Conservation (phyloP, 352 stramenopile species). For the Thalassiosira allenii region DNA sequence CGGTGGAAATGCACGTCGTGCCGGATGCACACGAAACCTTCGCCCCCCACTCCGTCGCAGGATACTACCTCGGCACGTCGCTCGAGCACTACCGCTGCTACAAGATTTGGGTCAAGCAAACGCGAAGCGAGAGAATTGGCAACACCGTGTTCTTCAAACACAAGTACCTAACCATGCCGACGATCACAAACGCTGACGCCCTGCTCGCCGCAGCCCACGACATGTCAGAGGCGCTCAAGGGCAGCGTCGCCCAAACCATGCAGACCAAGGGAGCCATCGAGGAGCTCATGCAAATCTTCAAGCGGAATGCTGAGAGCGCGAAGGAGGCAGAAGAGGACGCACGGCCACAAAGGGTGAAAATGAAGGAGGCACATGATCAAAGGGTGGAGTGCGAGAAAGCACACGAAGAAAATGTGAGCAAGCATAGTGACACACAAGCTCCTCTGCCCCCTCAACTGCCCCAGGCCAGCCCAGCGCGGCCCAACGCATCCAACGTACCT, state of each 20-base stretch:
- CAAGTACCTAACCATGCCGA: slow-evolving; percentile 38
- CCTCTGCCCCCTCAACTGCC: too few species aligned
- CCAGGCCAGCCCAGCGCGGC: too few species aligned
- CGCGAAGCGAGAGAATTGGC: background rate
- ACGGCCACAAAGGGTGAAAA: too few species aligned
- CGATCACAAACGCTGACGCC: slow-evolving; percentile 19
- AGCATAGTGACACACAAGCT: too few species aligned
- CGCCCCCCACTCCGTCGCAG: slow-evolving; percentile 32
- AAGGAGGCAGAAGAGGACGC: too few species aligned
- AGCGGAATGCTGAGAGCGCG: too few species aligned
- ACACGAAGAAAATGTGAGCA: too few species aligned
- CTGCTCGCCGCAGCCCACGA: background rate
- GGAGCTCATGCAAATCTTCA: too few species aligned
- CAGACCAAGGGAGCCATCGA: too few species aligned
- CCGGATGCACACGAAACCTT: slow-evolving; percentile 34
- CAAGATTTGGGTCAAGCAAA: slow-evolving; percentile 11
- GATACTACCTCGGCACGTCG: slow-evolving; percentile 37
- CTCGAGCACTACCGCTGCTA: slow-evolving; percentile 42
- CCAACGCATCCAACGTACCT: too few species aligned
- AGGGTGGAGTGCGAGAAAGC: too few species aligned
- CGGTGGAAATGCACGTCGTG: slow-evolving; percentile 61
- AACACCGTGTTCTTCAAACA: slow-evolving; percentile 49
- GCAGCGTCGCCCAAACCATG: too few species aligned
- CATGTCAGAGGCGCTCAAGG: background rate
- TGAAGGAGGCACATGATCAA: background rate